Base-by-base conservation (phyloP, 106 monocot species). In the Dendrobium catenatum region DNA sequence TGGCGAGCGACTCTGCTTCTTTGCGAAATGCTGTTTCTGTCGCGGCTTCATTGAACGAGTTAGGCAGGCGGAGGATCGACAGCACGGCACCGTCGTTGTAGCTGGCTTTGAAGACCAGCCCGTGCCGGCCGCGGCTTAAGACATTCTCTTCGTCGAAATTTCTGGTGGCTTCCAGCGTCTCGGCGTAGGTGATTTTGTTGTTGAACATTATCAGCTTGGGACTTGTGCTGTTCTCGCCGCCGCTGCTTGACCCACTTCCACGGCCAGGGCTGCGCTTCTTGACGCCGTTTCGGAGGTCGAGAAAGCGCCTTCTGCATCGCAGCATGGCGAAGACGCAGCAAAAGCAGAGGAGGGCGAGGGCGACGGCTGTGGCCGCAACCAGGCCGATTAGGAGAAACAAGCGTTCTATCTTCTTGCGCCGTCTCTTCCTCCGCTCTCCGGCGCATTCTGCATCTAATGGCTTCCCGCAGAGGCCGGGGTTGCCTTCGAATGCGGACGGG, bases 91-190 rank as follows among this genome's bases (percentile, higher is more conserved):
- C 96, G 55, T 97, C 94, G 56, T 80, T 84, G 80, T 82, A 97
- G 78, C 94, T 91, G 5, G 96, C 96, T 80, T 97, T 97, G 86
- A 97, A 97, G 19, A 94, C 89, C 1, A 97, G 77, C 9, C 96
- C 96, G 58, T 97, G 96, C 37, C 92, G 86, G 37, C 93, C 90
- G 11, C 96, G 86, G 83, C 92, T 90, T 15, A 94, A 86, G 49
- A 97, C 96, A 51, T 87, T 90, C 84, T 97, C 96, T 81, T 97
- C 96, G 80, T 97, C 96, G 44, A 97, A 97, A 55, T 90, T 88
- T 82, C 92, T 76, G 8, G 94, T 97, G 55, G 96, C 96, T 76
- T 94, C 94, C 61, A 88, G 17, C 1, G 94, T 94, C 79, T 94
- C 96, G 0, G 96, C 87, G 82, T 92, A 97, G 0, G 94, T 89